Evolutionary conservation across 2,329 filamentous ascomycete species (phyloP), one percentile per base, ranked within the genome.

Genomic region (Pyrenophora tritici-repentis): DNA sequence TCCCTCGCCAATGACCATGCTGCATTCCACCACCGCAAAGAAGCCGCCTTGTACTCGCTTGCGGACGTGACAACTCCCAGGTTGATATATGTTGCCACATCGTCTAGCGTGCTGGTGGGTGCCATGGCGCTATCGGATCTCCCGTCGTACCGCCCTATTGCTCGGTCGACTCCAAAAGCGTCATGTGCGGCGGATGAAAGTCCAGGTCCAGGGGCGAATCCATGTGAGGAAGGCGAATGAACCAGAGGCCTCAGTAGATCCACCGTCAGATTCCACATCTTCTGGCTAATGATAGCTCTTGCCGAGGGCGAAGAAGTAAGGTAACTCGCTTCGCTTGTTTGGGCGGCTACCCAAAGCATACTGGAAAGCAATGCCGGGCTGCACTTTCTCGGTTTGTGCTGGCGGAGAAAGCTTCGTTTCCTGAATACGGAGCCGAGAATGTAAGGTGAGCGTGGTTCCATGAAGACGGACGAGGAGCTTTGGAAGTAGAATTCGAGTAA

Each of bases 341-440:
- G 91, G 2, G 91, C 91, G 14, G 90, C 89, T 26, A 95, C 88
- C 91, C 91, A 96, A n/a, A 97, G 83, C 83, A 97, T 96, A 73
- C 91, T 96, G 22, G 92, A 89, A 22, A 97, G 80, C 22, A 97
- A 79, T 2, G 91, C 91, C 20, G 91, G 91, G 61, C 89, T 92
- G 68, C 91, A 96, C 51, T 81, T 82, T 54, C 92, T 83, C 14
- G 92, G 91, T 66, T 88, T 91, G 49, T 85, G 89, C 10, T 87
- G 88, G 62, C 95, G 89, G 38, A 97, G 79, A 72, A 97, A 91
- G 0, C 91, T 92, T 58, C 87, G 83, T 72, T 94, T 96, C 59
- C 92, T 85, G 76, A 96, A 95, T 43, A 96, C 86, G 55, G 91
- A 93, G 10, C 89, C 90, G 12, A 96, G 81, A 17, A 96, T 87